Percentiles rank a stretch among this genome's conserved stretches.
phyloP scores from a whole-genome alignment of 371 early-diverging fungal species.

The Syncephalastrum monosporum region DNA sequence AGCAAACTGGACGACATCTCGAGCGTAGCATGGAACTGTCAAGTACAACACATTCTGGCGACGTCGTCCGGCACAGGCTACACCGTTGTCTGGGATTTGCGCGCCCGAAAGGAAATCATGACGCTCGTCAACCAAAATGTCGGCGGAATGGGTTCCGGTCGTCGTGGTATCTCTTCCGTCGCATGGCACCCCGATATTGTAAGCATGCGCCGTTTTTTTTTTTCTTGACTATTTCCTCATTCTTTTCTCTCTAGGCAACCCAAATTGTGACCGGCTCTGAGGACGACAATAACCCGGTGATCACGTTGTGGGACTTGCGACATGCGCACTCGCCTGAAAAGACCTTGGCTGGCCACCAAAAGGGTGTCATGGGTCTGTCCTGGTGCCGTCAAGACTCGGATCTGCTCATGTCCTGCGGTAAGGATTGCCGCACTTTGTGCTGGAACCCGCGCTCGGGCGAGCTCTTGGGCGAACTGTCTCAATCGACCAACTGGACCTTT shows the following conservation, averaged over 20 bases:
- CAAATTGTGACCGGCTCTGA: conserved; percentile 90
- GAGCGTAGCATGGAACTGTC: conserved; percentile 90
- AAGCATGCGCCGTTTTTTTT: conserved; percentile 20
- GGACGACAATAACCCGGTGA: conserved; percentile 85
- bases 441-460: conserved; percentile 83
- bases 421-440: conserved; percentile 91
- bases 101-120: conserved; percentile 85
- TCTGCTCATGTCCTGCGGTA: conserved; percentile 84
- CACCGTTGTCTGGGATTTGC: conserved; percentile 95
- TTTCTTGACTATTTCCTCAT: neutral
- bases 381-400: conserved; percentile 95
- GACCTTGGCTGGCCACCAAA: conserved; percentile 74
- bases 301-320: conserved; percentile 92
- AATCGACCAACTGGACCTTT: conserved; percentile 84
- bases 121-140: conserved; percentile 66
- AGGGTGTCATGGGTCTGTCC: conserved; percentile 84
- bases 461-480: conserved; percentile 76
- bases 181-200: conserved; percentile 95
- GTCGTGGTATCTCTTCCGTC: conserved; percentile 80
- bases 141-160: conserved; percentile 52
- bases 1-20: conserved; percentile 87
- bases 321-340: conserved; percentile 91
- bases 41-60: conserved; percentile 92
- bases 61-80: conserved; percentile 89
- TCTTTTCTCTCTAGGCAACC: conserved; percentile 65